Conservation (phyloP, 2,329 filamentous ascomycete genomes). For the Fusarium caatingaense region DNA sequence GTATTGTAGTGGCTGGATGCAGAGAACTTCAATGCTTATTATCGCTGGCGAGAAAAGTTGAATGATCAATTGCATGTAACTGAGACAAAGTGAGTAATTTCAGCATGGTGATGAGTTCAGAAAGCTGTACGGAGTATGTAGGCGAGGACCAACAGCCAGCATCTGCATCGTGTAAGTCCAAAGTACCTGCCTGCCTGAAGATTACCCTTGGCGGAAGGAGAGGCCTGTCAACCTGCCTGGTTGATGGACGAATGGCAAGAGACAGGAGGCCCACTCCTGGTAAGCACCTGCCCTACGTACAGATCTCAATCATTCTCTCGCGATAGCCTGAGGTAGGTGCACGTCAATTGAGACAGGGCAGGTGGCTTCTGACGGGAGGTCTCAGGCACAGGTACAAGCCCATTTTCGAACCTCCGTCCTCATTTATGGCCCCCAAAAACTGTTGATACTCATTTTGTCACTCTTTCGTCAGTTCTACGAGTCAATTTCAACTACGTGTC, state of each 20-base stretch:
- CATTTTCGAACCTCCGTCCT: neutral
- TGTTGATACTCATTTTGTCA: neutral
- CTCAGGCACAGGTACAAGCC: slow-evolving; percentile 3
- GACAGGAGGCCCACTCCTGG: slow-evolving; percentile 25
- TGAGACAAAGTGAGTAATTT: slow-evolving; percentile 3
- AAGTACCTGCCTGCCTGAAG: slow-evolving; percentile 1
- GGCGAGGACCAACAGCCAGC: neutral
- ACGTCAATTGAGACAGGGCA: slow-evolving; percentile 5
- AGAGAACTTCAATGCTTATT: slow-evolving; percentile 8
- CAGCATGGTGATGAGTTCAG: neutral
- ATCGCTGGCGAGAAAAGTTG: neutral
- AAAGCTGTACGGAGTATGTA: neutral
- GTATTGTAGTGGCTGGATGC: slow-evolving; percentile 7
- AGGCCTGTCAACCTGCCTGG: neutral
- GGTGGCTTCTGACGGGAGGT: slow-evolving; percentile 11
- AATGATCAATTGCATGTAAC: slow-evolving; percentile 2
- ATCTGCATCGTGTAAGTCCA: slow-evolving; percentile 18
- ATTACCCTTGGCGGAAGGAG: slow-evolving; percentile 18
- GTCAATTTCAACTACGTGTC: slow-evolving; percentile 1
- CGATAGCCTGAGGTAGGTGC: slow-evolving; percentile 6
- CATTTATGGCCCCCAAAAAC: neutral
- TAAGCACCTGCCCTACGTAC: slow-evolving; percentile 30
- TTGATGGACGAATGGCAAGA: slow-evolving; percentile 23
- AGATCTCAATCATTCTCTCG: slow-evolving; percentile 27
- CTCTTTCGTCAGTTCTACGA: neutral